Conservation (phyloP, 108 stramenopile species). For the Thalassiosira profunda region DNA sequence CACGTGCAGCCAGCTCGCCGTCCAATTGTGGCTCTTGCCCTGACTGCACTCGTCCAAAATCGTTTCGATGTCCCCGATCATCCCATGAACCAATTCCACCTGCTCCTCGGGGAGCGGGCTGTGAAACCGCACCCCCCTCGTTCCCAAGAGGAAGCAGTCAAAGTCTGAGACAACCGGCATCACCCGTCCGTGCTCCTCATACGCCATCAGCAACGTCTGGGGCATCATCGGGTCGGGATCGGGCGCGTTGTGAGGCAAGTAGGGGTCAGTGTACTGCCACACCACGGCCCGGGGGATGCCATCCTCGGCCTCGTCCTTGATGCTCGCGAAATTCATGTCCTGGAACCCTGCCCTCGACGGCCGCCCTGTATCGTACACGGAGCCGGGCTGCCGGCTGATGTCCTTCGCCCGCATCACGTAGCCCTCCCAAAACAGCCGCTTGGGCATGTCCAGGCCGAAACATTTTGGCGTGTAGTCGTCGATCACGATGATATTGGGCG, state of each 20-base stretch:
- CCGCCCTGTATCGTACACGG: conserved; percentile 60
- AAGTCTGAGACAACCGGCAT: conserved; percentile 75
- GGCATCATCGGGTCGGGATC: conserved; percentile 65
- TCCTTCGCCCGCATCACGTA: conserved; percentile 55
- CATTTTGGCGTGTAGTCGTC: conserved; percentile 52
- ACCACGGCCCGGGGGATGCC: conserved; percentile 60
- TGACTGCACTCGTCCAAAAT: conserved; percentile 43
- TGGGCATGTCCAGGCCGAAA: conserved; percentile 63
- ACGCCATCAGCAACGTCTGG: conserved; percentile 69
- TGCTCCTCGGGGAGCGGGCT: conserved; percentile 66
- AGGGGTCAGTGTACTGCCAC: conserved; percentile 51
- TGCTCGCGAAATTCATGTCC: conserved; percentile 71
- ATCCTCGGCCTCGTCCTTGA: conserved; percentile 27
- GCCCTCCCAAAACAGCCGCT: conserved; percentile 74
- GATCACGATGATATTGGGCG: conserved; percentile 45
- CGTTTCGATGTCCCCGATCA: conserved; percentile 61
- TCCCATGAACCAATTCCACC: conserved; percentile 60
- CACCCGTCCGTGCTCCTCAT: conserved; percentile 72
- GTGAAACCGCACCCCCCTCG: conserved; percentile 56
- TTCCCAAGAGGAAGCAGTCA: conserved; percentile 73
- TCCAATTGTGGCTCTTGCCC: conserved; percentile 58
- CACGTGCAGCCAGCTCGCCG: conserved; percentile 66
- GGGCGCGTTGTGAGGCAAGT: conserved; percentile 35
- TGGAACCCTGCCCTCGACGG: conserved; percentile 64
- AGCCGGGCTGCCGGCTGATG: conserved; percentile 52